Evolutionary conservation across 129 eudicot species (phyloP).

Genomic region (Centrapalus pauciflorus): DNA sequence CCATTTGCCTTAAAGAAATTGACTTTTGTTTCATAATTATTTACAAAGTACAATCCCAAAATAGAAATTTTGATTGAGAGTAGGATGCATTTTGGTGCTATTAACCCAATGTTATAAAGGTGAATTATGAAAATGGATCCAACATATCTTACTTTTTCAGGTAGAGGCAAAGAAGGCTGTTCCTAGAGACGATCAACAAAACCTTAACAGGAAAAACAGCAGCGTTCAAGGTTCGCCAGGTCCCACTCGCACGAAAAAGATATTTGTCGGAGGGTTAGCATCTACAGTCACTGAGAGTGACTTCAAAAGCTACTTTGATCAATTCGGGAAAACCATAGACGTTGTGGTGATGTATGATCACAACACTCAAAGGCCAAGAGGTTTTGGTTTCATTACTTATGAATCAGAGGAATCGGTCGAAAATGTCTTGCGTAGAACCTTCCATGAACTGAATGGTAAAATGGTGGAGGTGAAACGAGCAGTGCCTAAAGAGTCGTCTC

Average conservation of each 20-base stretch:
- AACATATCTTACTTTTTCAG: too few species aligned
- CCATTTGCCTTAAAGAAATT: too few species aligned
- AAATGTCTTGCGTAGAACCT: constrained; percentile 53
- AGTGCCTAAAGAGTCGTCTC: constrained; percentile 80
- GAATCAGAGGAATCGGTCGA: constrained; percentile 83
- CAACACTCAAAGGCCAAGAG: constrained; percentile 90
- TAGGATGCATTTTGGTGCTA: too few species aligned
- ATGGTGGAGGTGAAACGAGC: constrained; percentile 95
- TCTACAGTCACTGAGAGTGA: constrained; percentile 69
- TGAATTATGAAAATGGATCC: too few species aligned
- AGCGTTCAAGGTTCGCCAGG: constrained; percentile 63
- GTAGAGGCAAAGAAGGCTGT: constrained; percentile 97
- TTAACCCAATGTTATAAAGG: too few species aligned
- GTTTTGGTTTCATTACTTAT: constrained; percentile 80
- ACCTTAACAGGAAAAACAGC: constrained; percentile 39
- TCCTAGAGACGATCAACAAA: constrained; percentile 79
- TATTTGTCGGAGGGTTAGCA: constrained; percentile 84
- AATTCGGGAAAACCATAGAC: constrained; percentile 69
- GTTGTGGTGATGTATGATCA: constrained; percentile 95
- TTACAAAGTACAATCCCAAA: too few species aligned
- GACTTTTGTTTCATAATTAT: too few species aligned
- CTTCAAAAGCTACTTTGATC: constrained; percentile 77
- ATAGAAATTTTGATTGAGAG: neutral
- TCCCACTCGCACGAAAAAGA: constrained; percentile 69
- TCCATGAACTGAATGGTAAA: constrained; percentile 84